Conservation (phyloP, 768 basidiomycete species). For the Lactifluus pinguis region DNA sequence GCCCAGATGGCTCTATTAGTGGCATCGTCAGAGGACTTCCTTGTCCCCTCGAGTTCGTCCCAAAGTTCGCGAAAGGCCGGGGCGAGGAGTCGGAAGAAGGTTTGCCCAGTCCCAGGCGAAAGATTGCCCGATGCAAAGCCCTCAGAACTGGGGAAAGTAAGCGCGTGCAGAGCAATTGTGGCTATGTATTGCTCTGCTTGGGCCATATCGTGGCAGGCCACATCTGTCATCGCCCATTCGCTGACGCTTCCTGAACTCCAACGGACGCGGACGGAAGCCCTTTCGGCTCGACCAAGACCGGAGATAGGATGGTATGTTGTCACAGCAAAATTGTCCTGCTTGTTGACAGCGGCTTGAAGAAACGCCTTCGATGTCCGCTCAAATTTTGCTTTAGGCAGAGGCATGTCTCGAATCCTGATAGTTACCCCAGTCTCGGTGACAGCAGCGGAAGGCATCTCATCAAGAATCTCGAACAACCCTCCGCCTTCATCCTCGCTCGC, state of each 20-base stretch:
- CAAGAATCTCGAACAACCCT: constrained; percentile 68
- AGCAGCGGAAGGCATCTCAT: constrained; percentile 49
- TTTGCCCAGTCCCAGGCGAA: constrained; percentile 38
- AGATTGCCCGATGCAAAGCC: constrained; percentile 54
- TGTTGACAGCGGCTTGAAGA: constrained; percentile 58
- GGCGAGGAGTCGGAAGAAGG: constrained; percentile 76
- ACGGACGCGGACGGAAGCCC: constrained; percentile 61
- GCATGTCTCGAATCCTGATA: constrained; percentile 58
- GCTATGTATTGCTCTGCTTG: constrained; percentile 92
- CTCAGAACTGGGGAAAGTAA: constrained; percentile 54
- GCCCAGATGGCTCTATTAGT: constrained; percentile 67
- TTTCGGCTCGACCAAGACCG: constrained; percentile 61
- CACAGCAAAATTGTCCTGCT: constrained; percentile 65
- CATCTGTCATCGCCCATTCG: constrained; percentile 75
- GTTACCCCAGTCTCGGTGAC: constrained; percentile 46
- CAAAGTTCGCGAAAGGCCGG: constrained; percentile 80
- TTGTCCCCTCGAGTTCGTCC: constrained; percentile 70
- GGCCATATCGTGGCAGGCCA: constrained; percentile 64
- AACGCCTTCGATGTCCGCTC: constrained; percentile 72
- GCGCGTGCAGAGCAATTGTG: constrained; percentile 71
- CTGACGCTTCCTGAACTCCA: constrained; percentile 57
- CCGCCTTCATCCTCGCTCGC: constrained; percentile 40
- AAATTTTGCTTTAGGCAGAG: constrained; percentile 75
- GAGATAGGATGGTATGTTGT: constrained; percentile 60
- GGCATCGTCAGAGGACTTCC: constrained; percentile 51